Base-by-base conservation (phyloP, 371 early-diverging fungal genomes). In the Coemansia sp. region DNA sequence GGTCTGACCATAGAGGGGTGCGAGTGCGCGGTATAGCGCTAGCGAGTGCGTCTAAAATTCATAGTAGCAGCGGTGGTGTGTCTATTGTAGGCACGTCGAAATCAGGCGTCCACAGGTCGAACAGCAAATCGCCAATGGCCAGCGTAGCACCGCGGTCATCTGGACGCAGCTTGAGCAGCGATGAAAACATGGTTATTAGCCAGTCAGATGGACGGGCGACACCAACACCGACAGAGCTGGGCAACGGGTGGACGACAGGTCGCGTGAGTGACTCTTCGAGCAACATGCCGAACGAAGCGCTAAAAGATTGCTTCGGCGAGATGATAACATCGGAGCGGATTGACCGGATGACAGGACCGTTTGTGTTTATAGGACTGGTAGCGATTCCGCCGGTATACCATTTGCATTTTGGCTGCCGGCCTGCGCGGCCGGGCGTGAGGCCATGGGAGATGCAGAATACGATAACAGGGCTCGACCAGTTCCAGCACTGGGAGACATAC, bases 51-150 rank as follows among this genome's bases (percentile, higher is more conserved):
- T 18, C 16, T 48, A 58, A 59, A 16, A 53, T 54, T 44, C 8
- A 59, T 71, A 20, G 75, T 12, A 25, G 26, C 58, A n/a, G 44
- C 44, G 44, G 44, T n/a, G 44, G 3, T n/a, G 44, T 44, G 44
- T 14, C 44, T 12, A 75, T 75, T 25, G 75, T 75, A 3, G 75
- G 75, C 21, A 64, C 75, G 8, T 75, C 74, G 52, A 9, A 9
- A 20, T 18, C 18, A 5, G 18, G 18, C 21, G 20, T 3, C 50
- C 16, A 9, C 9, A 9, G 20, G 20, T 6, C 50, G 20, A 20
- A 8, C 50, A 50, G 50, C 21, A 11, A 14, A 7, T 23, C 52
- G 23, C 5, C 30, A 26, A 48, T 44, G 2, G 47, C 30, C 28
- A 18, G 25, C 14, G 62, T 66, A 20, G 39, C 66, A 28, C 50